These are phyloP conservation scores for Oldenlandia corymbosa DNA, from an alignment of 257 asterid genomes.

Conservation along the genomic window DNA sequence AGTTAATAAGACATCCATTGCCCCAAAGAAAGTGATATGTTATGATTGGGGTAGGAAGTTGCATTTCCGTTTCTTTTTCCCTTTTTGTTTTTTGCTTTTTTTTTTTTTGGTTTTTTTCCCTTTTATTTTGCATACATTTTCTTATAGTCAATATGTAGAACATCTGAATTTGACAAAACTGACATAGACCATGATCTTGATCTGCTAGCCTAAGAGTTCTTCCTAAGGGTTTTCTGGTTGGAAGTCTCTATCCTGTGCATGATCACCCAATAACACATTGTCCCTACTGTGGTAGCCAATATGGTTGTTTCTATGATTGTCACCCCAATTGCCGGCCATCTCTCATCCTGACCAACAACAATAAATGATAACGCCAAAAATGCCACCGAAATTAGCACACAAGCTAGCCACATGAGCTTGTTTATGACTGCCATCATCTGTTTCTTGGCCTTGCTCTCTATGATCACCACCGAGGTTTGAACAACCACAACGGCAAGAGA, in stretches of 20 bases:
- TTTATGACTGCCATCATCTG: slow-evolving; percentile 53
- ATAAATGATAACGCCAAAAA: slow-evolving; percentile 38
- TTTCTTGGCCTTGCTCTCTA: slow-evolving; percentile 51
- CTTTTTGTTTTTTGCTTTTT: neutral
- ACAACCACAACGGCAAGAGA: slow-evolving; percentile 51
- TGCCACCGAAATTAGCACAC: slow-evolving; percentile 41
- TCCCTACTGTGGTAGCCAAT: slow-evolving; percentile 42
- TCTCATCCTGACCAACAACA: slow-evolving; percentile 36
- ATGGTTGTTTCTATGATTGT: slow-evolving; percentile 43
- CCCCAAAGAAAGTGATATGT: slow-evolving; percentile 11
- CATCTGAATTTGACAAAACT: slow-evolving; percentile 51
- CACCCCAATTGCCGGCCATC: slow-evolving; percentile 44
- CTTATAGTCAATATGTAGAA: slow-evolving; percentile 52
- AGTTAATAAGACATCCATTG: slow-evolving; percentile 12
- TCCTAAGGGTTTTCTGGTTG: slow-evolving; percentile 29
- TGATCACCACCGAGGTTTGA: slow-evolving; percentile 44
- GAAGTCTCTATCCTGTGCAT: slow-evolving; percentile 37
- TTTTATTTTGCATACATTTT: slow-evolving; percentile 75
- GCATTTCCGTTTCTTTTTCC: no score
- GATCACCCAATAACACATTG: slow-evolving; percentile 51
- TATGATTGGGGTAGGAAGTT: slow-evolving; percentile 4
- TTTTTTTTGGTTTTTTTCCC: neutral
- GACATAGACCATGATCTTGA: slow-evolving; percentile 45
- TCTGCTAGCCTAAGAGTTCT: slow-evolving; percentile 29
- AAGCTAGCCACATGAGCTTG: slow-evolving; percentile 54